phyloP scores from a whole-genome alignment of 768 basidiomycete species.

The Gymnopilus junonius region DNA sequence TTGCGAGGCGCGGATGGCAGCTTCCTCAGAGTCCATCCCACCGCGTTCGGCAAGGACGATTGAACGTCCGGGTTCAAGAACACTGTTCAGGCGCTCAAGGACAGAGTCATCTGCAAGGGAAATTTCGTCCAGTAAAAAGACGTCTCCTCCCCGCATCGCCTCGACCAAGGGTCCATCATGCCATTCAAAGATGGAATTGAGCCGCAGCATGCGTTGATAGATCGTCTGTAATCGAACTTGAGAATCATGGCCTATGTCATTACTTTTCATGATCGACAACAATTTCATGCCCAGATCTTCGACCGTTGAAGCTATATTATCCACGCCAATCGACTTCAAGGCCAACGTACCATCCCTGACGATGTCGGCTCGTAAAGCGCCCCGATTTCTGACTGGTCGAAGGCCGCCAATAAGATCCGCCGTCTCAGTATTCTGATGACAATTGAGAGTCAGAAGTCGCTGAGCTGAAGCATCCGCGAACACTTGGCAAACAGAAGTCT shows the following conservation, averaged over 20 bases:
- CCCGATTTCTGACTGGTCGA: conserved; percentile 83
- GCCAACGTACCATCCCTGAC: conserved; percentile 44
- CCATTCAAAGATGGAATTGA: conserved; percentile 94
- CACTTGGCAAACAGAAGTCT: conserved; percentile 95
- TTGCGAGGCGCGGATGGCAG: conserved; percentile 64
- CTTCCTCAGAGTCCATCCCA: conserved; percentile 70
- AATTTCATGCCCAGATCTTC: conserved; percentile 33
- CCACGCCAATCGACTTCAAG: conserved; percentile 47
- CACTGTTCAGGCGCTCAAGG: conserved; percentile 94
- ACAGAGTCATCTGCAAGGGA: conserved; percentile 98
- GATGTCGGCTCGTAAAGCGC: conserved; percentile 53
- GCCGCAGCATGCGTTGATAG: conserved; percentile 48
- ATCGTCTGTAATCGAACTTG: conserved; percentile 42
- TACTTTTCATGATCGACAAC: conserved; percentile 29
- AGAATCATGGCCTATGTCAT: conserved; percentile 32
- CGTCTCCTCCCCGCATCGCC: conserved; percentile 84
- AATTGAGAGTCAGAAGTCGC: conserved; percentile 78
- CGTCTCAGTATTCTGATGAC: conserved; percentile 98
- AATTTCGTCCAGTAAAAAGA: conserved; percentile 95
- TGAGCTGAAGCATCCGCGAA: conserved; percentile 71
- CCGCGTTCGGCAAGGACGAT: conserved; percentile 94
- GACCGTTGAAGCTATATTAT: conserved; percentile 22
- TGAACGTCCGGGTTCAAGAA: conserved; percentile 88
- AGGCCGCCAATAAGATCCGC: conserved; percentile 95
- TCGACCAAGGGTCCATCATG: conserved; percentile 94